Base-by-base conservation (phyloP, 2,329 filamentous ascomycete genomes). In the Rutstroemia sp. region DNA sequence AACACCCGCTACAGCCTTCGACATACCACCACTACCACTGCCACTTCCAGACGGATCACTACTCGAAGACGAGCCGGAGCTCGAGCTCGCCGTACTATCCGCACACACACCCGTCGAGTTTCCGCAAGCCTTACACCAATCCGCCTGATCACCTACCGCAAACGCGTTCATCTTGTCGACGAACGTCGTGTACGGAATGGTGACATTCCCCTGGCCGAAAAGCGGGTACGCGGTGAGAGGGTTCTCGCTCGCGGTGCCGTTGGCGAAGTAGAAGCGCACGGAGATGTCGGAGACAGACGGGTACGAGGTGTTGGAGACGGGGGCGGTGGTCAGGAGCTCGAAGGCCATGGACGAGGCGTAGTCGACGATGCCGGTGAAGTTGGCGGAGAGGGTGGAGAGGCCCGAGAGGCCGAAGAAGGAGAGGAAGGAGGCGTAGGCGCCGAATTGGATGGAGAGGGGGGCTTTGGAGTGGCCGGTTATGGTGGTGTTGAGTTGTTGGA, bases 271-370 rank as follows among this genome's bases (percentile, higher is more conserved):
- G 73, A 85, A 85, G 63, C 82, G 79, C 18, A 86, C 80, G 10
- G 71, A 75, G 61, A 85, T 73, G 53, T 82, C 76, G 30, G 74
- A 58, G 63, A 34, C 50, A 42, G 57, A 65, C 61, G 83, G 80
- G 68, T 82, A 88, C 2, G 73, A 64, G 3, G 56, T 56, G 10
- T 57, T 59, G 5, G 67, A 63, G 12, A 72, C 76, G 3, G 74
- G 73, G 79, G 79, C 71, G 62, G 77, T 76, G 54, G 81, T 81
- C 54, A 84, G 75, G 21, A 86, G 74, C 75, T 96, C 92, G 69
- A 95, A 92, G 5, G 78, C 78, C 81, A 95, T 90, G 61, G 83
- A 83, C 2, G 85, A 87, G 5, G 90, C 90, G 66, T 96, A 96
- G 73, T 91, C 86, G n/a, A 86, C 83, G 12, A 96, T 75, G 54